phyloP scores from a whole-genome alignment of 345 rosid genomes.

The Syzygium oleosum region DNA sequence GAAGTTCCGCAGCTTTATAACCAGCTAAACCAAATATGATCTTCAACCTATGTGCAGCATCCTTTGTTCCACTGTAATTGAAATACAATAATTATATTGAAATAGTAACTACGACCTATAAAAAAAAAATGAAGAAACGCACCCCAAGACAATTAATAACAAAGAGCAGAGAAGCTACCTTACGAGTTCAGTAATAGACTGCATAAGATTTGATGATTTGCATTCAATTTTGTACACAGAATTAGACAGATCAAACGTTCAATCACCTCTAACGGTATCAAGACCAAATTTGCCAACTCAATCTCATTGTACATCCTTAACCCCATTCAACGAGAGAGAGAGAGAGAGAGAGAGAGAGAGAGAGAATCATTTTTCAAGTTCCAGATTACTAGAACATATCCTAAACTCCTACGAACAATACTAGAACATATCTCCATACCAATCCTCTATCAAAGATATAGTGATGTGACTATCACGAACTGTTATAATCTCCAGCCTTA shows the following conservation, averaged over 20 bases:
- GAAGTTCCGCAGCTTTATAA: constrained; percentile 91
- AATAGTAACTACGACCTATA: background rate
- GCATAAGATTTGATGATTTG: background rate
- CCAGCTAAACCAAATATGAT: constrained; percentile 85
- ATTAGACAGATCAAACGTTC: background rate
- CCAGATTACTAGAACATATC: background rate
- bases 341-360: background rate
- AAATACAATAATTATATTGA: constrained; percentile 4
- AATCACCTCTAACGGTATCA: background rate
- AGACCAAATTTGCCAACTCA: background rate
- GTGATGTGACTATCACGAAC: background rate
- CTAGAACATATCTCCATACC: background rate
- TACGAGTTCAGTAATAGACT: background rate
- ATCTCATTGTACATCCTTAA: background rate
- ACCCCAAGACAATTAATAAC: background rate
- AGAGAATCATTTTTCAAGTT: background rate
- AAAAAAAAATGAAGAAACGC: background rate
- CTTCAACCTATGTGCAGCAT: constrained; percentile 92
- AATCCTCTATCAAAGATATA: background rate
- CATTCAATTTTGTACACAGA: background rate
- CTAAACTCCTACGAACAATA: background rate
- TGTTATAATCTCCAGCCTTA: background rate
- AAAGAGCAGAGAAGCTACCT: background rate
- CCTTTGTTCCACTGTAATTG: constrained; percentile 82
- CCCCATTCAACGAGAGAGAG: rapidly evolving